Conservation (phyloP, 2,329 filamentous ascomycete species). For the Ceratocystis smalleyi region DNA sequence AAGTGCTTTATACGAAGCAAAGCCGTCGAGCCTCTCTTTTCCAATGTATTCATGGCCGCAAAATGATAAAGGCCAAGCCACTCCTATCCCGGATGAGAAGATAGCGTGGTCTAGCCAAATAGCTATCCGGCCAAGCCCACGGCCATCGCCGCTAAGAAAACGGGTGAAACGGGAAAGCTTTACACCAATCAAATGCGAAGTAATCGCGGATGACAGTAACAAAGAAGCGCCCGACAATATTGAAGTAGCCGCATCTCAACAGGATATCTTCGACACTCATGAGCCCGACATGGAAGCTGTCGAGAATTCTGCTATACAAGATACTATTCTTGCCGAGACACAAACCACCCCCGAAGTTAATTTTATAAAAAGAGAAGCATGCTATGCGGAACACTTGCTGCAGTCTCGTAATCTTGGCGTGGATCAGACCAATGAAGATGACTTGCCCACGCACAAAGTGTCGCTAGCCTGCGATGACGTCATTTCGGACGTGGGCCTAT, state of each 20-base stretch:
- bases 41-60: constrained; percentile 3
- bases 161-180: neutral
- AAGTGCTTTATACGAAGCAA: neutral
- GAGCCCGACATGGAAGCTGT: neutral
- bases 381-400: neutral
- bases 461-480: neutral
- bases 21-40: constrained; percentile 4
- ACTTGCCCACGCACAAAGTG: neutral
- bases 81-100: neutral
- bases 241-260: constrained; percentile 1
- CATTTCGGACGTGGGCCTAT: neutral
- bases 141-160: neutral
- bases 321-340: constrained; percentile 4
- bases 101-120: constrained; percentile 10
- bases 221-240: neutral
- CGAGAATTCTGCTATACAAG: constrained; percentile 11
- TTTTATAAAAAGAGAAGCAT: neutral
- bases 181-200: neutral
- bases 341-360: neutral
- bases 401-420: neutral
- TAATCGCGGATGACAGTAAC: too few relatives aligned
- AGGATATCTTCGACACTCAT: neutral
- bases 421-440: neutral
- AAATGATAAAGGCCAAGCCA: neutral
- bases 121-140: constrained; percentile 12